phyloP scores from a whole-genome alignment of 495 filamentous ascomycete genomes.

The Penicillium cosmopolitanum region DNA sequence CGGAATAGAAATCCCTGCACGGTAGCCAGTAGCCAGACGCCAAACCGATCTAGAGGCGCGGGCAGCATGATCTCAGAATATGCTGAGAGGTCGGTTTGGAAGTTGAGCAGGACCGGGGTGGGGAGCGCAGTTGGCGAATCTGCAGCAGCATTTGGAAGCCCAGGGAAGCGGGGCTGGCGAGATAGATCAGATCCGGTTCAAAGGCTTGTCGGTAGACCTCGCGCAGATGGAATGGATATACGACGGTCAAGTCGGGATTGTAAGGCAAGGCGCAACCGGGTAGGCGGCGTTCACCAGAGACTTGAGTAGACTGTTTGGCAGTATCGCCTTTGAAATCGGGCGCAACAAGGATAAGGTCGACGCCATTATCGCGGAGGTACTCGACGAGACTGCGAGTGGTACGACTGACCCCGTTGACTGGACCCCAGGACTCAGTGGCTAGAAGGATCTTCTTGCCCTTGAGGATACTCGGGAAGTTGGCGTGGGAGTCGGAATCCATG shows the following conservation, averaged over 20 bases:
- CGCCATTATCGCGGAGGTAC: slow-evolving; percentile 60
- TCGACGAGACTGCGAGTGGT: slow-evolving; percentile 65
- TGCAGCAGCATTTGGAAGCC: slow-evolving; percentile 67
- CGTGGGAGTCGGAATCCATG: slow-evolving; percentile 24
- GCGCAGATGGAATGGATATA: slow-evolving; percentile 63
- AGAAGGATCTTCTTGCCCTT: slow-evolving; percentile 59
- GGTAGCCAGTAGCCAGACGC: slow-evolving; percentile 54
- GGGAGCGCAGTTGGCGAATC: slow-evolving; percentile 54
- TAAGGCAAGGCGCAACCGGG: slow-evolving; percentile 65
- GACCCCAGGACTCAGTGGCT: slow-evolving; percentile 66
- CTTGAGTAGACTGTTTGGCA: slow-evolving; percentile 12
- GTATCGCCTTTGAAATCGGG: slow-evolving; percentile 46
- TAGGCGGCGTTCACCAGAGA: slow-evolving; percentile 49
- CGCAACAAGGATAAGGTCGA: slow-evolving; percentile 60
- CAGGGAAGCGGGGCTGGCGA: slow-evolving; percentile 65
- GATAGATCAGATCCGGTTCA: slow-evolving; percentile 61
- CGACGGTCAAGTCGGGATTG: slow-evolving; percentile 64
- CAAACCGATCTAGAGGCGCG: slow-evolving; percentile 54
- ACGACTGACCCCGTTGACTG: slow-evolving; percentile 66
- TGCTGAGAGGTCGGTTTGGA: slow-evolving; percentile 66
- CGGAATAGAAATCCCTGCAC: slow-evolving; percentile 65
- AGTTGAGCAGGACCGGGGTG: slow-evolving; percentile 63
- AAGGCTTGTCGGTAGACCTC: slow-evolving; percentile 57
- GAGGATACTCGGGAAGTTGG: slow-evolving; percentile 50
- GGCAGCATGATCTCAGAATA: slow-evolving; percentile 66